phyloP scores from a whole-genome alignment of 2,329 filamentous ascomycete genomes.

The Apiospora sp. region DNA sequence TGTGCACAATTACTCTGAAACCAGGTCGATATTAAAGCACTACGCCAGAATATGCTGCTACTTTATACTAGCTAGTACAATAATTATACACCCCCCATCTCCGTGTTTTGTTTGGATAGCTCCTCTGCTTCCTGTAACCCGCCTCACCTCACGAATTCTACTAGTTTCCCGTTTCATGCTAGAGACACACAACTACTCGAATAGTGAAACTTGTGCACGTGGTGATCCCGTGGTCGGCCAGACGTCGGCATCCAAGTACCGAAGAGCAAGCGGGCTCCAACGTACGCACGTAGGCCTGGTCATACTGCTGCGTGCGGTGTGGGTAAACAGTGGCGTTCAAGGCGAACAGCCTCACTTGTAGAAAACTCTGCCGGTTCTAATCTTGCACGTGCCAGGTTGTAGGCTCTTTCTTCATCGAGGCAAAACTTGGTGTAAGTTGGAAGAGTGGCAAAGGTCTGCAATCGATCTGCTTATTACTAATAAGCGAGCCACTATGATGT shows the following conservation, averaged over 20 bases:
- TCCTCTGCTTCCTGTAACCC: background rate
- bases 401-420: background rate
- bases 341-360: slow-evolving; percentile 9
- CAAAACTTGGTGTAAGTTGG: background rate
- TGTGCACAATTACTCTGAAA: slow-evolving; percentile 14
- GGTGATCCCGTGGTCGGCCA: background rate
- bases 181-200: background rate
- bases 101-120: background rate
- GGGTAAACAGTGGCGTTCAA: background rate
- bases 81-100: background rate
- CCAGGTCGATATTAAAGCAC: background rate
- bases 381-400: background rate
- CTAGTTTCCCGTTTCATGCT: background rate
- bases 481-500: background rate
- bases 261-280: background rate
- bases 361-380: background rate
- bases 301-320: background rate
- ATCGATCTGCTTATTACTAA: background rate
- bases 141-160: background rate
- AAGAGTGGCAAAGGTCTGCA: background rate
- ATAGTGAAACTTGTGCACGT: slow-evolving; percentile 15
- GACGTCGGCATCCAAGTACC: background rate
- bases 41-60: background rate
- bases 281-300: background rate
- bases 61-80: background rate